These are phyloP conservation scores for Ceratocystis smalleyi DNA, from an alignment of 2,329 filamentous ascomycete species.

Conservation along the genomic window DNA sequence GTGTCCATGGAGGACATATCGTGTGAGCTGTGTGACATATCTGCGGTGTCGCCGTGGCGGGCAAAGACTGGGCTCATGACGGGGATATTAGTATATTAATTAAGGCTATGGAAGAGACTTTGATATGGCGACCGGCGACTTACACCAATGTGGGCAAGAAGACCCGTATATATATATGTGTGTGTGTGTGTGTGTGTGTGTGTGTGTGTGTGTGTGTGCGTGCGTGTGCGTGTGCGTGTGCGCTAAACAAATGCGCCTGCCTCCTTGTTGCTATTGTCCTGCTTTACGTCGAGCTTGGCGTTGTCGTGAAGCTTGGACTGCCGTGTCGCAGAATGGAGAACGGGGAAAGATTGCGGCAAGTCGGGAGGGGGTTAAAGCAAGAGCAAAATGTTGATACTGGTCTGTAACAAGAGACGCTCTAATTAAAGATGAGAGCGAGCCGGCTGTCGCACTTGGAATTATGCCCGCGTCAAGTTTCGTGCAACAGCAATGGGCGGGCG, in stretches of 20 bases:
- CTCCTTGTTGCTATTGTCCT: neutral
- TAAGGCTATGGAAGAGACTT: neutral
- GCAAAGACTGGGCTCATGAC: constrained; percentile 8
- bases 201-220: neutral
- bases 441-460: neutral
- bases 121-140: neutral
- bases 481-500: neutral
- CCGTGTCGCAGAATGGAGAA: neutral
- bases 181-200: neutral
- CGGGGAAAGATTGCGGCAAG: neutral
- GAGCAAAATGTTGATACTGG: constrained; percentile 13
- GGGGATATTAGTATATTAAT: constrained; percentile 2
- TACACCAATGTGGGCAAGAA: too few relatives aligned
- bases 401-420: constrained; percentile 2
- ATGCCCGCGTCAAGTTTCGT: neutral
- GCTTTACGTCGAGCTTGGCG: neutral
- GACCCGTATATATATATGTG: neutral
- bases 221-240: neutral
- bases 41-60: constrained; percentile 5
- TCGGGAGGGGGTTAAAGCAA: neutral
- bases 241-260: too few relatives aligned
- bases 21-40: neutral
- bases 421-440: neutral
- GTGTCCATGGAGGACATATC: constrained; percentile 14
- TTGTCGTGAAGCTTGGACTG: neutral